Evolutionary conservation across 352 stramenopile genomes (phyloP).

Genomic region (Globisporangium carolinianum): DNA sequence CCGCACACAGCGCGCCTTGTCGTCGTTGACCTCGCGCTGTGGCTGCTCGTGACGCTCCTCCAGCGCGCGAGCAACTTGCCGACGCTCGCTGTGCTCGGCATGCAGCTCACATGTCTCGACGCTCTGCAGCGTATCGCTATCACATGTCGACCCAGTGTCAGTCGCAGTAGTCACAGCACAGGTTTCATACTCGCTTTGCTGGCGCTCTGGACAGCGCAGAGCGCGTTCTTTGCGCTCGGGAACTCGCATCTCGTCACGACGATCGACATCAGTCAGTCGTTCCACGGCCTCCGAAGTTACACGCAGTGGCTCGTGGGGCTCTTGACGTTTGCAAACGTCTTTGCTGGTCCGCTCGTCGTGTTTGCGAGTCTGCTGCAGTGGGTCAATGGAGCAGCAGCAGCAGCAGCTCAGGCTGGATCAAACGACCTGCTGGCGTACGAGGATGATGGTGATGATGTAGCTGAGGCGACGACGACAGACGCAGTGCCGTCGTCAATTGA

Average conservation of each 20-base stretch:
- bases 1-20: slow-evolving; percentile 9
- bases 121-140: slow-evolving; percentile 13
- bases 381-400: slow-evolving; percentile 11
- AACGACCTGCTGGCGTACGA: too few relatives aligned
- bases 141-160: not conserved
- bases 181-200: slow-evolving; percentile 19
- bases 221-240: slow-evolving; percentile 77
- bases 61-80: slow-evolving; percentile 58
- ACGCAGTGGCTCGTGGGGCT: slow-evolving; percentile 74
- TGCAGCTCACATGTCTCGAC: slow-evolving; percentile 31
- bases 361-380: slow-evolving; percentile 43
- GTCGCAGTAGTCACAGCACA: not conserved
- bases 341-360: slow-evolving; percentile 64
- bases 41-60: slow-evolving; percentile 50
- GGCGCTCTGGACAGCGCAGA: slow-evolving; percentile 45
- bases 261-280: slow-evolving; percentile 86
- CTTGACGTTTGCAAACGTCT: slow-evolving; percentile 70
- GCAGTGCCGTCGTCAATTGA: not conserved
- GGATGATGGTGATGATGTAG: not conserved
- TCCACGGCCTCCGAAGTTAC: slow-evolving; percentile 72
- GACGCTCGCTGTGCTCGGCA: slow-evolving; percentile 43
- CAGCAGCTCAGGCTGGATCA: too few relatives aligned
- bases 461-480: not conserved
- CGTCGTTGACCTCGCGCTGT: slow-evolving; percentile 42
- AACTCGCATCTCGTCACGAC: slow-evolving; percentile 89